Conservation (phyloP, 208 protist species). For the Trypanosoma caninum region DNA sequence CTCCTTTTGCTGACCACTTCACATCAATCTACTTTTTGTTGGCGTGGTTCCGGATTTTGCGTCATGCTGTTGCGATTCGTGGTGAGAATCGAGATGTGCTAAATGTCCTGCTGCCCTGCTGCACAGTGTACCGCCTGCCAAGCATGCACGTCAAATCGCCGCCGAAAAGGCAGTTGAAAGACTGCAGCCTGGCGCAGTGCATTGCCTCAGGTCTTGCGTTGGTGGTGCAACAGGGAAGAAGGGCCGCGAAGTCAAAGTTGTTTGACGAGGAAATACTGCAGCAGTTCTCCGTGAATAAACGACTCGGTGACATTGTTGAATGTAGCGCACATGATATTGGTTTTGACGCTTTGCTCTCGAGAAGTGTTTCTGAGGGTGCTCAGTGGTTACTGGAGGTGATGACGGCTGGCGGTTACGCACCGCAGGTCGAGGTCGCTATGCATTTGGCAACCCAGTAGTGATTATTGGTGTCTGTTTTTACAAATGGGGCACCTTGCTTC, state of each 20-base stretch:
- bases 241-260: slow-evolving; percentile 5
- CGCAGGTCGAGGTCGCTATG: slow-evolving; percentile 2
- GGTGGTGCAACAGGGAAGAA: slow-evolving; percentile 4
- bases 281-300: not conserved
- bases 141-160: slow-evolving; percentile 35
- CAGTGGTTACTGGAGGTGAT: slow-evolving; percentile 14
- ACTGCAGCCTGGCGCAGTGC: slow-evolving; percentile 24
- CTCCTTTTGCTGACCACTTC: slow-evolving; percentile 24
- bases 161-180: slow-evolving; percentile 10
- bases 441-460: slow-evolving; percentile 4
- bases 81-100: not conserved
- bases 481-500: too few species aligned
- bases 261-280: slow-evolving; percentile 18
- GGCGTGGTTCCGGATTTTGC: slow-evolving; percentile 13
- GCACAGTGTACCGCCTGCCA: slow-evolving; percentile 28
- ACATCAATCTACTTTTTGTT: slow-evolving; percentile 13
- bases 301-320: slow-evolving; percentile 1
- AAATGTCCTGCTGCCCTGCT: not conserved
- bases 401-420: slow-evolving; percentile 6
- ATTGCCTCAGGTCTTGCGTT: slow-evolving; percentile 25
- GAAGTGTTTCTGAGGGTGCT: slow-evolving; percentile 7
- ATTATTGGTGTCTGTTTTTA: slow-evolving; percentile 92
- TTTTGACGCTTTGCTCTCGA: slow-evolving; percentile 6
- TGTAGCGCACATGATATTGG: not conserved
- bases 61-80: not conserved